phyloP scores from a whole-genome alignment of 495 filamentous ascomycete genomes.

The Margaritispora aquatica region DNA sequence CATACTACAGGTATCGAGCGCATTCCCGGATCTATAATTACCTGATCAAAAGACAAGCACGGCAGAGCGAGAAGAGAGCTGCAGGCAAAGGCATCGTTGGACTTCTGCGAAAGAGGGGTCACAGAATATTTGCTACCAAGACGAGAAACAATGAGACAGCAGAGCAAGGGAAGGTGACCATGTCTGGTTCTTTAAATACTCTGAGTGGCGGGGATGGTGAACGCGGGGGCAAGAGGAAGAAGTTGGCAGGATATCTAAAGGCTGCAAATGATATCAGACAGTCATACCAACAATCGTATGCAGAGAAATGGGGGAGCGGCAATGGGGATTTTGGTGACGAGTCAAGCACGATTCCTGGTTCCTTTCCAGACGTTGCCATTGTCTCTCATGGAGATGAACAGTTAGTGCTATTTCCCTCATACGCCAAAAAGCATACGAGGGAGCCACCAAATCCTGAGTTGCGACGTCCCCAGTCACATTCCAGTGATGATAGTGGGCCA shows the following conservation, averaged over 20 bases:
- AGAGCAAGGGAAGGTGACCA: slow-evolving; percentile 18
- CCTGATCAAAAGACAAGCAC: slow-evolving; percentile 57
- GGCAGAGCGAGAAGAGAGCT: slow-evolving; percentile 36
- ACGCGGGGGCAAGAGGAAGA: slow-evolving; percentile 65
- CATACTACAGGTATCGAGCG: slow-evolving; percentile 57
- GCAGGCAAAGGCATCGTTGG: slow-evolving; percentile 43
- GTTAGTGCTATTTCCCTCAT: slow-evolving; percentile 92
- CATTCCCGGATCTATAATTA: slow-evolving; percentile 72
- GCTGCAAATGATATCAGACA: slow-evolving; percentile 90
- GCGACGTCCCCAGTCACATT: slow-evolving; percentile 20
- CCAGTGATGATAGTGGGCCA: slow-evolving; percentile 12
- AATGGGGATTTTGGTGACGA: slow-evolving; percentile 48
- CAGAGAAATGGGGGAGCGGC: slow-evolving; percentile 44
- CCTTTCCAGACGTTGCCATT: slow-evolving; percentile 77
- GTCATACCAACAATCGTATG: slow-evolving; percentile 80
- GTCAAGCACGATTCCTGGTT: slow-evolving; percentile 57
- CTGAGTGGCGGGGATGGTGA: slow-evolving; percentile 37
- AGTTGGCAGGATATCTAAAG: slow-evolving; percentile 76
- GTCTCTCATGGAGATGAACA: slow-evolving; percentile 77
- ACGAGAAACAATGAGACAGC: slow-evolving; percentile 18
- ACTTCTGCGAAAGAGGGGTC: slow-evolving; percentile 40
- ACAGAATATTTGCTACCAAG: slow-evolving; percentile 29
- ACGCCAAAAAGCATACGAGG: slow-evolving; percentile 60
- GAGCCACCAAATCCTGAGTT: slow-evolving; percentile 19
- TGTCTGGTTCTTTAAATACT: slow-evolving; percentile 19